These are phyloP conservation scores for Psidium friedrichsthalianum DNA, from an alignment of 345 rosid species.

Conservation along the genomic window DNA sequence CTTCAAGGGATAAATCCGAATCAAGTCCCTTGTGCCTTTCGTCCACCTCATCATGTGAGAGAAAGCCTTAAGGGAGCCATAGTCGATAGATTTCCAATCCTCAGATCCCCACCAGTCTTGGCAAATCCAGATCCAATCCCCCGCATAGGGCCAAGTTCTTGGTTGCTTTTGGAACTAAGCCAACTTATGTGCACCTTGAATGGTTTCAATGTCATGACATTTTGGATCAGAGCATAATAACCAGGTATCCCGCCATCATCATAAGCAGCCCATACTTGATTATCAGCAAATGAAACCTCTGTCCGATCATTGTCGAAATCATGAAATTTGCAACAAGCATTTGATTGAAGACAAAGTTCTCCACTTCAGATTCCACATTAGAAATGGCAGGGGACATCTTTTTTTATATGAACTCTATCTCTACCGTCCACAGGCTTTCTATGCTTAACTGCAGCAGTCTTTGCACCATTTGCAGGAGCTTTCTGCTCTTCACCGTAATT, in stretches of 20 bases:
- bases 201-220: conserved; percentile 38
- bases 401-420: background rate
- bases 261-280: conserved; percentile 56
- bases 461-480: background rate
- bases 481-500: background rate
- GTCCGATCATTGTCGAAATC: conserved; percentile 45
- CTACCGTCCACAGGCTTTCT: conserved; percentile 1
- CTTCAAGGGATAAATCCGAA: conserved; percentile 43
- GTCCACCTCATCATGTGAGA: conserved; percentile 51
- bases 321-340: conserved; percentile 48
- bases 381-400: conserved; percentile 2
- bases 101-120: conserved; percentile 43
- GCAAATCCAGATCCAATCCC: conserved; percentile 49
- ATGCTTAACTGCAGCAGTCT: background rate
- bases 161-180: conserved; percentile 42
- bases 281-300: conserved; percentile 28
- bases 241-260: conserved; percentile 69
- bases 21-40: conserved; percentile 27
- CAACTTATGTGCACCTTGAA: conserved; percentile 48
- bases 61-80: conserved; percentile 30
- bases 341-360: background rate
- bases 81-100: conserved; percentile 21
- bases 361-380: background rate
- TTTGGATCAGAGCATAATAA: conserved; percentile 38
- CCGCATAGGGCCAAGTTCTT: conserved; percentile 28